Evolutionary conservation across 441 rosid genomes (phyloP).

Genomic region (Capsella rubella): DNA sequence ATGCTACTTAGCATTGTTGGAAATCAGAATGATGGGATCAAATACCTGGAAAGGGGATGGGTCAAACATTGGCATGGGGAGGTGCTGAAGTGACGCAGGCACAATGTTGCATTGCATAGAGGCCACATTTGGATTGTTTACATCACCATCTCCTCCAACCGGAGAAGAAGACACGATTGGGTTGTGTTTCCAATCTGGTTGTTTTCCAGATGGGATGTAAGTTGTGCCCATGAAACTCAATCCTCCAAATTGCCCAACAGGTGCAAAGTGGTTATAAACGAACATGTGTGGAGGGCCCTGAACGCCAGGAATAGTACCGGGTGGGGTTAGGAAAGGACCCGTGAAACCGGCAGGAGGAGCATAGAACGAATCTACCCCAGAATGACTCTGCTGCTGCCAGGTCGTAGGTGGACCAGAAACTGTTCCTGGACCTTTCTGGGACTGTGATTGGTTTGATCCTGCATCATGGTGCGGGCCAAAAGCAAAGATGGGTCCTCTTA

Average conservation of each 20-base stretch:
- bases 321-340: conserved; percentile 87
- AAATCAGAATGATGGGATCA: not conserved
- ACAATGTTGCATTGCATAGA: conserved; percentile 70
- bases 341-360: conserved; percentile 89
- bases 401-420: conserved; percentile 72
- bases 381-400: conserved; percentile 84
- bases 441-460: conserved; percentile 65
- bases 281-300: conserved; percentile 98
- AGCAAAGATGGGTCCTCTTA: conserved; percentile 88
- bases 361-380: conserved; percentile 92
- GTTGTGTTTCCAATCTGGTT: conserved; percentile 95
- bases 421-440: conserved; percentile 73
- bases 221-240: conserved; percentile 97
- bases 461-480: conserved; percentile 92
- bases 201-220: conserved; percentile 94
- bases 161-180: conserved; percentile 64
- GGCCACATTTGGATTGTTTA: conserved; percentile 59
- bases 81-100: conserved; percentile 80
- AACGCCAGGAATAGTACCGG: conserved; percentile 87
- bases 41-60: conserved; percentile 94
- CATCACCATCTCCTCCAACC: conserved; percentile 72
- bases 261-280: conserved; percentile 97
- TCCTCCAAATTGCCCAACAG: conserved; percentile 97
- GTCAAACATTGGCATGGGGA: conserved; percentile 92
- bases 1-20: conserved; percentile 17